These are phyloP conservation scores for Colletotrichum sp. DNA, from an alignment of 2,329 filamentous ascomycete species.

Conservation along the genomic window DNA sequence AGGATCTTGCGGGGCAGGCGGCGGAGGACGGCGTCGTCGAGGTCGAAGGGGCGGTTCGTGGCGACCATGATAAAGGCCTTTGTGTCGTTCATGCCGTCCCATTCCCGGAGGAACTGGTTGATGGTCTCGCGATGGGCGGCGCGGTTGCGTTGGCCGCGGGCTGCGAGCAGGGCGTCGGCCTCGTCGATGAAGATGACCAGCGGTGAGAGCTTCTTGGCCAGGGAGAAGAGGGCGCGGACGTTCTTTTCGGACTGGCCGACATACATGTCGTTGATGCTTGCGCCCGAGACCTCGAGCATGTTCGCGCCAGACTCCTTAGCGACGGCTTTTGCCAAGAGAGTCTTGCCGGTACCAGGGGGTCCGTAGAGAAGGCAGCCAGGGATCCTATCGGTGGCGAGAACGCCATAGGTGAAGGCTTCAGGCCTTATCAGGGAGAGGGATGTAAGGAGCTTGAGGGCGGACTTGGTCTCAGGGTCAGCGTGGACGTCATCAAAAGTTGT, in stretches of 20 bases:
- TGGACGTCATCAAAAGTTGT: constrained; percentile 91
- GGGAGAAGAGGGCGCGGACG: constrained; percentile 86
- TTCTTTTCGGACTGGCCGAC: constrained; percentile 97
- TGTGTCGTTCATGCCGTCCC: constrained; percentile 86
- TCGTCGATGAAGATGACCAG: constrained; percentile 98
- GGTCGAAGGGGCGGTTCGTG: constrained; percentile 92
- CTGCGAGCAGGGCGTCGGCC: constrained; percentile 89
- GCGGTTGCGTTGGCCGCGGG: constrained; percentile 71
- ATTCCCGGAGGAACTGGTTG: constrained; percentile 96
- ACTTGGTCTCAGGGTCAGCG: constrained; percentile 80
- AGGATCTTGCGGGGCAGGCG: constrained; percentile 75
- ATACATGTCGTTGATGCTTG: constrained; percentile 94
- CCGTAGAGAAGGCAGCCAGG: constrained; percentile 89
- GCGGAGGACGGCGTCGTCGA: constrained; percentile 87
- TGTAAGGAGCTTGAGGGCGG: constrained; percentile 87
- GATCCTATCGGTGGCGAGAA: constrained; percentile 89
- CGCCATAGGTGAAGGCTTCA: constrained; percentile 95
- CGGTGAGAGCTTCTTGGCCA: constrained; percentile 89
- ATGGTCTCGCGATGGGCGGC: constrained; percentile 85
- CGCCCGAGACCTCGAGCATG: constrained; percentile 87
- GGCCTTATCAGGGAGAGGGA: constrained; percentile 85
- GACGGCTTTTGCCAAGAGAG: constrained; percentile 71
- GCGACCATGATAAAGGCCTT: constrained; percentile 98
- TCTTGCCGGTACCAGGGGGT: constrained; percentile 82
- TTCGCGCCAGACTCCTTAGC: constrained; percentile 72